Evolutionary conservation across 2,329 filamentous ascomycete species (phyloP).

Genomic region (Chaetomium strumarium): DNA sequence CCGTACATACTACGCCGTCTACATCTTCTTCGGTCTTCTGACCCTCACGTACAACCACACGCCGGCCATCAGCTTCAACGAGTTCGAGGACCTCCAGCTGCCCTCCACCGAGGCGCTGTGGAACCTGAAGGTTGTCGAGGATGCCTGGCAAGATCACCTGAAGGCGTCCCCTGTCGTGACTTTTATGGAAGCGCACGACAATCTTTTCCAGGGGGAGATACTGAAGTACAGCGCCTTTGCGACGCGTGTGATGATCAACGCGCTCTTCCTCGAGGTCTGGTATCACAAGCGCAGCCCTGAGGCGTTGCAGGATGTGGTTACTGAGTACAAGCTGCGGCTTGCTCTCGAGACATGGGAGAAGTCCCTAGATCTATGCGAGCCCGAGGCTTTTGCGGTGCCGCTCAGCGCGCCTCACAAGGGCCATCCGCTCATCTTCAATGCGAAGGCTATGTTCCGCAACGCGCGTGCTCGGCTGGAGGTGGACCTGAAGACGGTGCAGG

Average conservation of each 20-base stretch:
- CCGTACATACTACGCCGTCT: constrained; percentile 95
- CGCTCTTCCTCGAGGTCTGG: constrained; percentile 96
- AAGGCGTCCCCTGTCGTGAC: constrained; percentile 67
- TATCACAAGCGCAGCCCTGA: constrained; percentile 98
- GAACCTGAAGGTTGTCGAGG: constrained; percentile 77
- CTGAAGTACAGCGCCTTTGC: constrained; percentile 94
- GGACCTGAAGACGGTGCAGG: constrained; percentile 91
- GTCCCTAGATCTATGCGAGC: constrained; percentile 87
- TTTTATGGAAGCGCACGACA: constrained; percentile 90
- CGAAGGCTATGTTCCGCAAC: constrained; percentile 94
- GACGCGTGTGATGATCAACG: constrained; percentile 97
- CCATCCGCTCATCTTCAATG: constrained; percentile 95
- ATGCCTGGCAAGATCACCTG: constrained; percentile 79
- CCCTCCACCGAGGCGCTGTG: constrained; percentile 92
- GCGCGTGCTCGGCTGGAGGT: constrained; percentile 88
- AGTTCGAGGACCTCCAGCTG: constrained; percentile 88
- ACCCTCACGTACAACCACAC: constrained; percentile 98
- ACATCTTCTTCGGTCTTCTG: constrained; percentile 95
- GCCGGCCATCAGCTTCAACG: constrained; percentile 95
- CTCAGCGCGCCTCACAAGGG: constrained; percentile 93
- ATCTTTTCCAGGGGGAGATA: constrained; percentile 87
- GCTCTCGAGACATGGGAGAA: constrained; percentile 99
- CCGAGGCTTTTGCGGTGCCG: constrained; percentile 80
- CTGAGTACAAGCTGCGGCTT: constrained; percentile 93
- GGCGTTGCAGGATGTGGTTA: constrained; percentile 92